phyloP scores from a whole-genome alignment of 2,329 filamentous ascomycete genomes.

The Aspergillus sojae region DNA sequence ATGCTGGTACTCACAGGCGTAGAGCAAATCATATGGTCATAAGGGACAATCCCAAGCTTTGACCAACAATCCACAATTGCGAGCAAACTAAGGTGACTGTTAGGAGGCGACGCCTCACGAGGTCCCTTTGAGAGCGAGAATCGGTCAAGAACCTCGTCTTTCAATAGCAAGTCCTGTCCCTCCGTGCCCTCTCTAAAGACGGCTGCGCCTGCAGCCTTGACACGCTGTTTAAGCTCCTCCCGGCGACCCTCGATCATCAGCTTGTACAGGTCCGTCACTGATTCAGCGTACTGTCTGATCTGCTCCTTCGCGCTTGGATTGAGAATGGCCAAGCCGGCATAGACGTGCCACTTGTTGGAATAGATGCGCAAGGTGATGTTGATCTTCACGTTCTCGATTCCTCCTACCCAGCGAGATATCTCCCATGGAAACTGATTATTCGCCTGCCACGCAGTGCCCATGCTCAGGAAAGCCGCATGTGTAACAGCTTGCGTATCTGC shows the following conservation, averaged over 20 bases:
- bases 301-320: slow-evolving; percentile 91
- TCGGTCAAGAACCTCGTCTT: slow-evolving; percentile 80
- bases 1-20: slow-evolving; percentile 67
- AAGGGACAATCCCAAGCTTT: slow-evolving; percentile 87
- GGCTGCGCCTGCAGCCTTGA: slow-evolving; percentile 76
- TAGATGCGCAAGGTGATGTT: slow-evolving; percentile 98
- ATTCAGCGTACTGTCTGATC: slow-evolving; percentile 90
- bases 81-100: slow-evolving; percentile 90
- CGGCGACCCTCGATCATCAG: slow-evolving; percentile 88
- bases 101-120: slow-evolving; percentile 68
- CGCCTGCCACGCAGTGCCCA: slow-evolving; percentile 97
- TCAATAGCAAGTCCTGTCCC: slow-evolving; percentile 69
- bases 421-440: slow-evolving; percentile 98
- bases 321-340: slow-evolving; percentile 93
- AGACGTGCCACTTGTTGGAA: slow-evolving; percentile 99
- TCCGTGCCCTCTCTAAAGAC: slow-evolving; percentile 61
- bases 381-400: slow-evolving; percentile 99
- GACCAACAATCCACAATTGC: slow-evolving; percentile 99
- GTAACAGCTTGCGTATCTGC: slow-evolving; percentile 98
- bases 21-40: slow-evolving; percentile 99
- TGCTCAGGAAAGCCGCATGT: slow-evolving; percentile 92
- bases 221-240: slow-evolving; percentile 71
- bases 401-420: slow-evolving; percentile 89
- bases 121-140: slow-evolving; percentile 78
- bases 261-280: slow-evolving; percentile 93